Evolutionary conservation across 805 yeast species (phyloP), one percentile per base, ranked within the genome.

Genomic region (Candida orba): DNA sequence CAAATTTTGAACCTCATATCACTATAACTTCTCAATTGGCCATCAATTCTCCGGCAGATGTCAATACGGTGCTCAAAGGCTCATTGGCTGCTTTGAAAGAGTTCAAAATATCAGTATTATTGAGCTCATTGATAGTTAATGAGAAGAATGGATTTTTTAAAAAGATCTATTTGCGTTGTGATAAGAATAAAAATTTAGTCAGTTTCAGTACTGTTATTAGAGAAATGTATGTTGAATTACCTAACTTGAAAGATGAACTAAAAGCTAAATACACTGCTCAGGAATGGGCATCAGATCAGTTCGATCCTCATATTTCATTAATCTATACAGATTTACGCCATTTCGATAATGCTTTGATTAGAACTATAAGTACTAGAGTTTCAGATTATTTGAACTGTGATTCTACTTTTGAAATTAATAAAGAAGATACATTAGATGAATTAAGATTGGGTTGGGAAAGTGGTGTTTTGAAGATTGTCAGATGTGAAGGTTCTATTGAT

Each of bases 221-320:
- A 34, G 84, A 78, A 53, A 58, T 78, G 40, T 78, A 74, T 53
- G 81, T 76, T 10, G 68, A 71, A 23, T 50, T 66, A 34, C 78
- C 79, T 1, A 48, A 49, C 2, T 47, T 57, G 29, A 48, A 52
- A 10, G 51, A 53, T 17, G 52, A 54, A 12, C 45, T 52, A 6
- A 60, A 66, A 43, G 67, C 69, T 8, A 65, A 70, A 27, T 54
- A 57, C 36, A 67, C 72, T 30, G 80, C 87, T 0, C 68, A 63
- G 7, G 68, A 68, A 23, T 84, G 91, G 90, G 72, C 75, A 5
- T 48, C 47, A 13, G 54, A 62, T 4, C 82, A 78, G 42, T 85
- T 68, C 56, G 77, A 75, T 41, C 95, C 95, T 1, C 95, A 85
- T 58, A 65, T 85, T 15, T 81, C 89, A 8, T 62, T 85, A 43